phyloP scores from a whole-genome alignment of 495 filamentous ascomycete species.

The Xylaria sp. region DNA sequence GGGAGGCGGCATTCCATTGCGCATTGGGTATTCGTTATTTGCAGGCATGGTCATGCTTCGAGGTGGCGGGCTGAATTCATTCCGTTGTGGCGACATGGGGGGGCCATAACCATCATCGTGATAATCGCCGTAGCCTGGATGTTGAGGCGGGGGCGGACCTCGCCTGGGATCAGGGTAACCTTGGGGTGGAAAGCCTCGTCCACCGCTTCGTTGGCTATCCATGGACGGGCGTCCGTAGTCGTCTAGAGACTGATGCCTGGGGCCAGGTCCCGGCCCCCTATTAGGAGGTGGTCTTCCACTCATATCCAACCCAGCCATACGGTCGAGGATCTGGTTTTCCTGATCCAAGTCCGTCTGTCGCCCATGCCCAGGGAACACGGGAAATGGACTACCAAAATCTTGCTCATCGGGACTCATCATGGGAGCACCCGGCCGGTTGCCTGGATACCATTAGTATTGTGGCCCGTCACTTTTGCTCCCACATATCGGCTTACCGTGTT shows the following conservation, averaged over 20 bases:
- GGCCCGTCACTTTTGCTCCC: background rate
- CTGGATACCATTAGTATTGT: constrained; percentile 35
- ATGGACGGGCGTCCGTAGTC: constrained; percentile 43
- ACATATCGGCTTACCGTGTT: constrained; percentile 40
- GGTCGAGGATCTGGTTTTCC: constrained; percentile 56
- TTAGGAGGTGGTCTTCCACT: constrained; percentile 48
- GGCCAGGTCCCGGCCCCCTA: constrained; percentile 43
- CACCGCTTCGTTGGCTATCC: constrained; percentile 45
- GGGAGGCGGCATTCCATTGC: constrained; percentile 41
- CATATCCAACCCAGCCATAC: constrained; percentile 66
- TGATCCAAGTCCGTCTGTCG: constrained; percentile 54
- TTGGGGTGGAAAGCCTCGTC: constrained; percentile 45
- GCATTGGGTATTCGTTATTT: constrained; percentile 49
- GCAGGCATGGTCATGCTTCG: constrained; percentile 63
- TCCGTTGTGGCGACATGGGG: constrained; percentile 37
- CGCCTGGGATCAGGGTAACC: constrained; percentile 51
- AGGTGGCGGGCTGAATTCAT: constrained; percentile 49
- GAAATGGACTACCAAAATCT: constrained; percentile 73
- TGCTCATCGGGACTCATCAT: constrained; percentile 53
- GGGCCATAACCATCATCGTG: constrained; percentile 43
- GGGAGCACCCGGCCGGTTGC: constrained; percentile 40
- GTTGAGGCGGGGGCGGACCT: constrained; percentile 45
- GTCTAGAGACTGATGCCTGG: constrained; percentile 43
- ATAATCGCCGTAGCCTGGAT: constrained; percentile 46
- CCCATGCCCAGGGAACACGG: constrained; percentile 64